Evolutionary conservation across 169 alveolate species (phyloP).

Genomic region (Plasmodium inui): DNA sequence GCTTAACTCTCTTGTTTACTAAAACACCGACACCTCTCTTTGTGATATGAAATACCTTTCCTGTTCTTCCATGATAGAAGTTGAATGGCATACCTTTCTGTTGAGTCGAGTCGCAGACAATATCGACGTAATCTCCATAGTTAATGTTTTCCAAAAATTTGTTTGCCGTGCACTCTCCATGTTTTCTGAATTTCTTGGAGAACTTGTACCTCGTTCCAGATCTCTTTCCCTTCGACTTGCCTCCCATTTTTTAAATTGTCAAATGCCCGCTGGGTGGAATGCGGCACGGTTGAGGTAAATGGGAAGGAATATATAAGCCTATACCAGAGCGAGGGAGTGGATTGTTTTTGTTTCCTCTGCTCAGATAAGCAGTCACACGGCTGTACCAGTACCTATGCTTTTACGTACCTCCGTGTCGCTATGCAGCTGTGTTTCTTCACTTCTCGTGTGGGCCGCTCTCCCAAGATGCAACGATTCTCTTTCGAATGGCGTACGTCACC

Average conservation of each 20-base stretch:
- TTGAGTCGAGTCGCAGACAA: constrained; percentile 96
- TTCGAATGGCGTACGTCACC: background rate
- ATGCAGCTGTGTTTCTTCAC: too few species aligned
- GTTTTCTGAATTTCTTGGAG: constrained; percentile 96
- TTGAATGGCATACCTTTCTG: constrained; percentile 99
- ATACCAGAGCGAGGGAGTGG: background rate
- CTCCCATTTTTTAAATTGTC: constrained; percentile 53
- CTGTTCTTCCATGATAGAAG: constrained; percentile 99
- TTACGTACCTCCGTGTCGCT: too few species aligned
- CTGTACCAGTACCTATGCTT: background rate
- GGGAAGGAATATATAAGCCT: background rate
- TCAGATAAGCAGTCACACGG: background rate
- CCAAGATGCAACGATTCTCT: background rate
- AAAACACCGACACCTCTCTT: constrained; percentile 97
- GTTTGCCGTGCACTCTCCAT: constrained; percentile 96
- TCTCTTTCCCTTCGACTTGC: constrained; percentile 95
- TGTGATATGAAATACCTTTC: constrained; percentile 97
- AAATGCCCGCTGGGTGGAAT: background rate
- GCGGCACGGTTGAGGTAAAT: background rate
- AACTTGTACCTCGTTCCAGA: constrained; percentile 98
- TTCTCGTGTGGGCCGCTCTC: background rate
- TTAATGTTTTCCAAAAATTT: constrained; percentile 93
- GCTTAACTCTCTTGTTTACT: constrained; percentile 97
- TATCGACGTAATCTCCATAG: constrained; percentile 98
- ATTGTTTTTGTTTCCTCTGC: background rate